Conservation (phyloP, 2,329 filamentous ascomycete species). For the Albophoma yamanashiensis region DNA sequence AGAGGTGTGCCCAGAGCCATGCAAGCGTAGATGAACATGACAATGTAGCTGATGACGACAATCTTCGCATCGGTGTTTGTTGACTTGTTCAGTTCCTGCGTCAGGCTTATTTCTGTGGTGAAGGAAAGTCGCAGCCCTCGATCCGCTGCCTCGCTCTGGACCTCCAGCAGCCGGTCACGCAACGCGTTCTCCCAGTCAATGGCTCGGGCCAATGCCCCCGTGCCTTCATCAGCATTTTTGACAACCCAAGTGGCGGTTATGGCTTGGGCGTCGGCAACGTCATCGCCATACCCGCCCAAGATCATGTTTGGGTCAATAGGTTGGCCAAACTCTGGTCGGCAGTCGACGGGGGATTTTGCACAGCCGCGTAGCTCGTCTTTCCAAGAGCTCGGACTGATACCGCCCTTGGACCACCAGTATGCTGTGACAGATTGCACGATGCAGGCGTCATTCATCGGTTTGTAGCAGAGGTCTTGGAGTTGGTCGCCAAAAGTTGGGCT, state of each 20-base stretch:
- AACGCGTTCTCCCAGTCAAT: conserved; percentile 85
- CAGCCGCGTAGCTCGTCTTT: conserved; percentile 61
- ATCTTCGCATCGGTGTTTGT: conserved; percentile 98
- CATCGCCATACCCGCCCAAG: conserved; percentile 65
- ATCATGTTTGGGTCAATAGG: conserved; percentile 79
- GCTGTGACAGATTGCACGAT: conserved; percentile 88
- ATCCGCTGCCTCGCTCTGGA: conserved; percentile 67
- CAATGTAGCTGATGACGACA: conserved; percentile 88
- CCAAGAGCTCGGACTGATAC: conserved; percentile 46
- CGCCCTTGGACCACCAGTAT: conserved; percentile 62
- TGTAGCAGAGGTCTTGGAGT: conserved; percentile 83
- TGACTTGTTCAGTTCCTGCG: conserved; percentile 93
- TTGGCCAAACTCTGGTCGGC: conserved; percentile 80
- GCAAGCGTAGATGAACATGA: conserved; percentile 98
- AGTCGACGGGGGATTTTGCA: conserved; percentile 68
- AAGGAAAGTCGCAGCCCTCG: conserved; percentile 84
- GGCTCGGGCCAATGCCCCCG: conserved; percentile 57
- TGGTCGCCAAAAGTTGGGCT: conserved; percentile 57
- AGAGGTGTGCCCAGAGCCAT: conserved; percentile 81
- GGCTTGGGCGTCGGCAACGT: conserved; percentile 64
- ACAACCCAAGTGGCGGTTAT: conserved; percentile 93
- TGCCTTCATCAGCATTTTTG: conserved; percentile 70
- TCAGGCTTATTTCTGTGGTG: conserved; percentile 87
- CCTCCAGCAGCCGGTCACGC: conserved; percentile 60
- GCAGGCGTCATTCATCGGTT: conserved; percentile 80